Percentiles rank a stretch among this genome's conserved stretches.
These are phyloP conservation scores for Capsella bursapastoris DNA, from an alignment of 345 rosid genomes.

Conservation along the genomic window DNA sequence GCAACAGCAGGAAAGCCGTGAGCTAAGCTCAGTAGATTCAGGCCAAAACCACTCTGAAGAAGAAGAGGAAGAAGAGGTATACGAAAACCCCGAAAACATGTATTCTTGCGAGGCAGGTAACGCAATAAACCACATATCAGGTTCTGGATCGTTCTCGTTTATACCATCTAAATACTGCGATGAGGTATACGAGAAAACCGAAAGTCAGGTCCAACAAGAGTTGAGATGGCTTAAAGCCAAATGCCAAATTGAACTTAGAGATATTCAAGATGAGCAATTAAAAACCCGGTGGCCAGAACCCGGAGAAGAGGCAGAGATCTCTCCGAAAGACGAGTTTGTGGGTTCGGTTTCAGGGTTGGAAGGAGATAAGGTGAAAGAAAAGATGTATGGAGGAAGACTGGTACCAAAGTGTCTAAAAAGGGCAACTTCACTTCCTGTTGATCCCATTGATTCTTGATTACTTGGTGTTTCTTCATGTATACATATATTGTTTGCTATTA, in stretches of 20 bases:
- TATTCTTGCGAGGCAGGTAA: constrained; percentile 34
- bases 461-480: constrained; percentile 25
- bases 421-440: constrained; percentile 74
- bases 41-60: constrained; percentile 77
- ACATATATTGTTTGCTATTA: constrained; percentile 42
- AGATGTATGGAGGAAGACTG: constrained; percentile 47
- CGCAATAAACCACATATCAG: constrained; percentile 36
- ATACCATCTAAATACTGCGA: constrained; percentile 37
- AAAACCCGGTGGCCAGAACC: constrained; percentile 35
- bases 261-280: constrained; percentile 58
- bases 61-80: constrained; percentile 52
- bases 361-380: constrained; percentile 40
- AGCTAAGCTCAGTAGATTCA: constrained; percentile 68
- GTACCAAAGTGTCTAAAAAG: constrained; percentile 61
- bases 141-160: constrained; percentile 49
- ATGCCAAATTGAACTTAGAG: constrained; percentile 60
- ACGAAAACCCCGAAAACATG: constrained; percentile 42
- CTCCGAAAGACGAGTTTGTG: constrained; percentile 27
- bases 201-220: constrained; percentile 58
- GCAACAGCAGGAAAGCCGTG: constrained; percentile 78
- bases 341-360: constrained; percentile 37
- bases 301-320: constrained; percentile 25
- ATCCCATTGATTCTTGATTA: constrained; percentile 56
- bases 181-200: constrained; percentile 47
- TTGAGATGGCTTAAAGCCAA: constrained; percentile 74